Conservation (phyloP, 2,329 filamentous ascomycete genomes). For the Aureobasidium pullulans region DNA sequence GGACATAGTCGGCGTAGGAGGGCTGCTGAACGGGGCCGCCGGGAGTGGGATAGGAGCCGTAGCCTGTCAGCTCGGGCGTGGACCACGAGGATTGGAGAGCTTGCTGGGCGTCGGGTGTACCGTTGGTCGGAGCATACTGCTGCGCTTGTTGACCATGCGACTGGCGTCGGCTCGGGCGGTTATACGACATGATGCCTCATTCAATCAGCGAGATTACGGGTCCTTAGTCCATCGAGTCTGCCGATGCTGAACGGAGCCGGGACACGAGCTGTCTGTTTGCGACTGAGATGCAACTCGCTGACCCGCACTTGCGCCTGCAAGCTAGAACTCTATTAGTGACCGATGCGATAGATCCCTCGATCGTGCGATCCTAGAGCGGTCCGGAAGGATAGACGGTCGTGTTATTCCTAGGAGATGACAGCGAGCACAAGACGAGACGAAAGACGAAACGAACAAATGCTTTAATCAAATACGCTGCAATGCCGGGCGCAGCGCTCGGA, state of each 20-base stretch:
- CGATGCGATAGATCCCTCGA: not conserved
- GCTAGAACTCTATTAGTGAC: not conserved
- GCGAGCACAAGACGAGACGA: not conserved
- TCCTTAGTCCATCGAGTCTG: not conserved
- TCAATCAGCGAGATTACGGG: not conserved
- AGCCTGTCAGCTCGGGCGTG: constrained; percentile 11
- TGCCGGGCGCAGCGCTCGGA: not conserved
- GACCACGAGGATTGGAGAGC: constrained; percentile 9
- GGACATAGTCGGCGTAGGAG: not conserved
- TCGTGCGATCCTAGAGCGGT: not conserved
- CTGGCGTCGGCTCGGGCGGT: not conserved
- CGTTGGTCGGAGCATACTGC: not conserved
- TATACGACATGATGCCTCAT: constrained; percentile 13
- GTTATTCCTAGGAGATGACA: not conserved
- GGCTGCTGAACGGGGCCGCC: constrained; percentile 8
- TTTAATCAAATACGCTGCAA: constrained; percentile 8
- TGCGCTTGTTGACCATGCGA: constrained; percentile 8
- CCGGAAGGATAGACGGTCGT: not conserved
- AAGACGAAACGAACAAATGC: constrained; percentile 6
- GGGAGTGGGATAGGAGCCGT: not conserved
- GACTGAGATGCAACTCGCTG: not conserved
- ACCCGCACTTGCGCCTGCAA: not conserved
- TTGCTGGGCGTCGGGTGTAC: not conserved
- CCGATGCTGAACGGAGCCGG: not conserved
- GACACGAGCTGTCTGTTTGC: constrained; percentile 1